phyloP scores from a whole-genome alignment of 495 filamentous ascomycete genomes.

The Penicillium crystallinum region DNA sequence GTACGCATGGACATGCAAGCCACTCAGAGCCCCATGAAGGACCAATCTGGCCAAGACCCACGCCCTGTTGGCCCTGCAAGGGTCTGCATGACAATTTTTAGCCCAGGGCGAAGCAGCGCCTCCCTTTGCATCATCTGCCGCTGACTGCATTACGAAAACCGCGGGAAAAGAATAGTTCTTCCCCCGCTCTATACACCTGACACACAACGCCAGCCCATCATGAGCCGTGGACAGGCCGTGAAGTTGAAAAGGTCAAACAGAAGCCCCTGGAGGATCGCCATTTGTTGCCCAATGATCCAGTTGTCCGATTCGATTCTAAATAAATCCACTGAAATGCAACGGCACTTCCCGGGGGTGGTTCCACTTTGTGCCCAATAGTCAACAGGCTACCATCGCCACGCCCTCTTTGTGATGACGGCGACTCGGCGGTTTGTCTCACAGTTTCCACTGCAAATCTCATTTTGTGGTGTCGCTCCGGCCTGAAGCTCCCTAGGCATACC shows the following conservation, averaged over 20 bases:
- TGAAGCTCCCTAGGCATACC: slow-evolving; percentile 24
- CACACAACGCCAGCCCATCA: background rate
- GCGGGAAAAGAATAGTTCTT: background rate
- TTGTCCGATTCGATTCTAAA: background rate
- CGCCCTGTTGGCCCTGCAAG: background rate
- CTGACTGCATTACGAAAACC: slow-evolving; percentile 1
- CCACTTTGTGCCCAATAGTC: slow-evolving; percentile 8
- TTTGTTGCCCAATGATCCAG: slow-evolving; percentile 6
- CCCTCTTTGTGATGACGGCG: background rate
- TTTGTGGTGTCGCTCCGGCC: slow-evolving; percentile 17
- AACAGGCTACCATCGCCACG: slow-evolving; percentile 4
- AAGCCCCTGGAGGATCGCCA: background rate
- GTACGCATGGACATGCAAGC: background rate
- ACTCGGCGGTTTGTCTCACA: slow-evolving; percentile 3
- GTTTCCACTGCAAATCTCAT: slow-evolving; percentile 9
- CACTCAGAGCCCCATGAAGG: slow-evolving; percentile 2
- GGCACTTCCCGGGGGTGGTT: slow-evolving; percentile 1
- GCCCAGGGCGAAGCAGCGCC: background rate
- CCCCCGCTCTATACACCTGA: slow-evolving; percentile 1
- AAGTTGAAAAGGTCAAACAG: background rate
- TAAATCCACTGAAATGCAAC: slow-evolving; percentile 9
- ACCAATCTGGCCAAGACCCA: background rate
- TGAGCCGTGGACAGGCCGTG: background rate
- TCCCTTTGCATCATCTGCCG: slow-evolving; percentile 5
- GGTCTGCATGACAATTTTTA: background rate